Evolutionary conservation across 1,284 basidiomycete species (phyloP).

Genomic region (Blastosporella zonata): DNA sequence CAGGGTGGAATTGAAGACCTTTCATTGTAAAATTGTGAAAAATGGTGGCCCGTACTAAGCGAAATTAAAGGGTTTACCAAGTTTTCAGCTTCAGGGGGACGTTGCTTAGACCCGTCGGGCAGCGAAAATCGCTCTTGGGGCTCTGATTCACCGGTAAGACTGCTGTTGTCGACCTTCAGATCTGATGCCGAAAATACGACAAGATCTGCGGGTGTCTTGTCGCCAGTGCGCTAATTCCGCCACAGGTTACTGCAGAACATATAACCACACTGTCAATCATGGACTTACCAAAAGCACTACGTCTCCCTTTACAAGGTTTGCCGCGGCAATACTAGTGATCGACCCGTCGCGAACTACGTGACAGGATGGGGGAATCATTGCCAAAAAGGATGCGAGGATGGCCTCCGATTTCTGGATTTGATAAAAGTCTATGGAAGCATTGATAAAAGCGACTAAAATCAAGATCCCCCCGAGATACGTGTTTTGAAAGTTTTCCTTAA

Average conservation of each 20-base stretch:
- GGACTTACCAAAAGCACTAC: conserved; percentile 55
- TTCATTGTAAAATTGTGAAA: background rate
- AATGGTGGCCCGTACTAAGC: background rate
- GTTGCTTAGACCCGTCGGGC: conserved; percentile 41
- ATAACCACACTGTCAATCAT: background rate
- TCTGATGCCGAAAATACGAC: conserved; percentile 57
- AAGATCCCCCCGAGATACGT: conserved; percentile 69
- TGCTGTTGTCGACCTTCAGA: conserved; percentile 69
- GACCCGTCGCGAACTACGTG: conserved; percentile 61
- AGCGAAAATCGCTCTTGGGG: conserved; percentile 56
- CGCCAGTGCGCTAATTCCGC: conserved; percentile 50
- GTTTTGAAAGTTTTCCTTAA: conserved; percentile 58
- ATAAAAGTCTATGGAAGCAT: conserved; percentile 69
- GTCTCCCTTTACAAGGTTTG: conserved; percentile 68
- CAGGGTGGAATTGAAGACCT: conserved; percentile 68
- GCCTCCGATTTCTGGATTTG: conserved; percentile 71
- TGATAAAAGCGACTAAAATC: conserved; percentile 66
- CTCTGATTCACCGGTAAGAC: conserved; percentile 68
- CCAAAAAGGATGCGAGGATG: conserved; percentile 66
- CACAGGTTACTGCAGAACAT: conserved; percentile 6
- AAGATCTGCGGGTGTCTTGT: conserved; percentile 69
- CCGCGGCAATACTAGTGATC: conserved; percentile 55
- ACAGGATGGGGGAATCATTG: conserved; percentile 68
- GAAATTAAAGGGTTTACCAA: conserved; percentile 35
- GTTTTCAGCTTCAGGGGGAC: conserved; percentile 65